Conservation (phyloP, 176 grass and related monocot species). For the Themeda triandra region DNA sequence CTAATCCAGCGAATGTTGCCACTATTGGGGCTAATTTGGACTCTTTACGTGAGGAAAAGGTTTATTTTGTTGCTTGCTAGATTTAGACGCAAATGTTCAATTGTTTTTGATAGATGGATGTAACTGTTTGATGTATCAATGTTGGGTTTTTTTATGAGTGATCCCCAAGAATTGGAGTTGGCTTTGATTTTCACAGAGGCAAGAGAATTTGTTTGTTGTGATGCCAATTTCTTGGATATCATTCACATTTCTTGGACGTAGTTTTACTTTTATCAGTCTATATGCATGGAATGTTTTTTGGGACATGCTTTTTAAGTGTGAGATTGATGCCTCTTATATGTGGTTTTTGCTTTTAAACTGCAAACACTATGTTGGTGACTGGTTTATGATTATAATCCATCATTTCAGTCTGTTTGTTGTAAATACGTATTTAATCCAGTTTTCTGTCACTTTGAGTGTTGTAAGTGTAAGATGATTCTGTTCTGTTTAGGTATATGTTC, state of each 20-base stretch:
- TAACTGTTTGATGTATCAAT: background rate
- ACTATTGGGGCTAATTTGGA: background rate
- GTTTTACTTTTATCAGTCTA: background rate
- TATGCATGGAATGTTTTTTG: constrained; percentile 1
- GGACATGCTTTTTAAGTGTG: background rate
- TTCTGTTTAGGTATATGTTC: constrained; percentile 13
- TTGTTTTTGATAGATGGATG: background rate
- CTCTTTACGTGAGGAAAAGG: background rate
- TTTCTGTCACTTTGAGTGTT: constrained; percentile 3
- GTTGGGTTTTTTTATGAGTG: background rate
- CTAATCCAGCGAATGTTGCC: background rate
- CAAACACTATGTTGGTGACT: constrained; percentile 1
- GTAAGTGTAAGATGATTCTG: constrained; percentile 15
- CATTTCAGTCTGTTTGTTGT: constrained; percentile 3
- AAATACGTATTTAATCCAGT: constrained; percentile 9
- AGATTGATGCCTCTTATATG: constrained; percentile 1
- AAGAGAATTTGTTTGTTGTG: background rate
- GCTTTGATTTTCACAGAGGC: background rate
- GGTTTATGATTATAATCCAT: background rate
- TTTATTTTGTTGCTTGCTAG: background rate
- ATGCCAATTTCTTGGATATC: background rate
- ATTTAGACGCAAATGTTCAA: background rate
- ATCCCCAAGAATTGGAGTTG: background rate
- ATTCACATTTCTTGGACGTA: background rate
- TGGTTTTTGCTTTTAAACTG: background rate